Conservation (phyloP, 1,284 basidiomycete genomes). For the Meripilus lineatus region DNA sequence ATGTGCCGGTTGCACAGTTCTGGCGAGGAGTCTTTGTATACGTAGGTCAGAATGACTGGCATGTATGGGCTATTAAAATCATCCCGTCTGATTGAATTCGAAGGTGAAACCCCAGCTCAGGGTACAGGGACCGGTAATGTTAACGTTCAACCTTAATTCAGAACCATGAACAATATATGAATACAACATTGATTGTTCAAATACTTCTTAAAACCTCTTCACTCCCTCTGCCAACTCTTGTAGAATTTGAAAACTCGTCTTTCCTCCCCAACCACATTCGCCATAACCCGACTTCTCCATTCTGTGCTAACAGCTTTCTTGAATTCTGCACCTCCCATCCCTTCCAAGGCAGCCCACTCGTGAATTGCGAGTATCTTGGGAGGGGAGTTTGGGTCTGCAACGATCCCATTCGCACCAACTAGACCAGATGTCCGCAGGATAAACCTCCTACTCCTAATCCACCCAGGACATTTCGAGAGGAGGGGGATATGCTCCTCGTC, state of each 20-base stretch:
- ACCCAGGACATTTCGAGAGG: slow-evolving; percentile 30
- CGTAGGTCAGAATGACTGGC: no score
- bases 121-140: no score
- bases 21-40: no score
- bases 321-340: slow-evolving; percentile 22
- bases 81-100: no score
- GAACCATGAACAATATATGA: no score
- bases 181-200: no score
- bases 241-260: slow-evolving; percentile 1
- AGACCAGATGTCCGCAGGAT: slow-evolving; percentile 24
- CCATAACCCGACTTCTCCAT: slow-evolving; percentile 28
- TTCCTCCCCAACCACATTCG: no score
- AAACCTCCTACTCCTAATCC: slow-evolving; percentile 32
- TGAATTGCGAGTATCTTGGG: slow-evolving; percentile 32
- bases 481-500: slow-evolving; percentile 33
- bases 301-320: slow-evolving; percentile 26
- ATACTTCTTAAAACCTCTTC: background rate
- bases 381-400: slow-evolving; percentile 19
- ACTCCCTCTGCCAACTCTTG: slow-evolving; percentile 1
- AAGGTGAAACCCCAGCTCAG: no score
- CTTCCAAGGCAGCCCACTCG: slow-evolving; percentile 26
- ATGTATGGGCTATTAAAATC: no score
- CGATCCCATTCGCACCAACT: slow-evolving; percentile 18
- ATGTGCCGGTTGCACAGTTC: no score
- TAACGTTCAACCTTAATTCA: no score